Percentiles rank a stretch among this genome's conserved stretches.
Conservation (phyloP, 257 asterid species). For the Primulina huaijiensis region DNA sequence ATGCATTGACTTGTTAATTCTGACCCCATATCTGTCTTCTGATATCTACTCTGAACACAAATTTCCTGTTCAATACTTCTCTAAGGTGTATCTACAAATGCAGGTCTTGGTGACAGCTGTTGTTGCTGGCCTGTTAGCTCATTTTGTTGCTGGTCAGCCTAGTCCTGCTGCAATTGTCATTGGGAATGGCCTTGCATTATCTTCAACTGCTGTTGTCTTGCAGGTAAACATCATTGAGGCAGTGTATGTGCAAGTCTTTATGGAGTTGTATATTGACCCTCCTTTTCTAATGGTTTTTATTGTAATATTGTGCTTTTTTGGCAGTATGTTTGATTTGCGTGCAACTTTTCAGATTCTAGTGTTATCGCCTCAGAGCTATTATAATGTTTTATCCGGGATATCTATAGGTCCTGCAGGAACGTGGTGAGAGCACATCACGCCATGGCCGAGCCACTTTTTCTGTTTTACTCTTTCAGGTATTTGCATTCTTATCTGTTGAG, state of each 20-base stretch:
- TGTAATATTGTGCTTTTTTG: not conserved
- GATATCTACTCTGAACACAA: conserved; percentile 5
- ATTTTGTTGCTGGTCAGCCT: conserved; percentile 71
- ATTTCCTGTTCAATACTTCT: conserved; percentile 10
- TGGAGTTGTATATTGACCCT: not conserved
- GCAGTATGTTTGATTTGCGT: not conserved
- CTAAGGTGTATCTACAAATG: conserved; percentile 27
- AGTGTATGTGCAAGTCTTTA: conserved; percentile 7
- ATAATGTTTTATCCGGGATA: conserved; percentile 27
- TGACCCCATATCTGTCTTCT: conserved; percentile 5
- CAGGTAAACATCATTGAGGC: conserved; percentile 51
- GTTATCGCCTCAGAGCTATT: conserved; percentile 18
- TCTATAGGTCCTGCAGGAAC: conserved; percentile 92
- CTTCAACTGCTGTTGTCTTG: conserved; percentile 99
- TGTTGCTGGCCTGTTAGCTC: conserved; percentile 68
- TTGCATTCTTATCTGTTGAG: conserved; percentile 10
- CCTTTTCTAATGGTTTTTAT: not conserved
- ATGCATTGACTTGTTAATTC: conserved; percentile 19
- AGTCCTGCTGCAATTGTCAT: conserved; percentile 99
- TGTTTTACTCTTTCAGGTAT: conserved; percentile 95
- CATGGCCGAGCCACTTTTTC: conserved; percentile 99
- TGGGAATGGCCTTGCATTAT: conserved; percentile 97
- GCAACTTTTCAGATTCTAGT: not conserved
- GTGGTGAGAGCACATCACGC: conserved; percentile 99
- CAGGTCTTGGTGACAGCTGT: conserved; percentile 94